phyloP scores from a whole-genome alignment of 208 protist species.

The Leptomonas seymouri region DNA sequence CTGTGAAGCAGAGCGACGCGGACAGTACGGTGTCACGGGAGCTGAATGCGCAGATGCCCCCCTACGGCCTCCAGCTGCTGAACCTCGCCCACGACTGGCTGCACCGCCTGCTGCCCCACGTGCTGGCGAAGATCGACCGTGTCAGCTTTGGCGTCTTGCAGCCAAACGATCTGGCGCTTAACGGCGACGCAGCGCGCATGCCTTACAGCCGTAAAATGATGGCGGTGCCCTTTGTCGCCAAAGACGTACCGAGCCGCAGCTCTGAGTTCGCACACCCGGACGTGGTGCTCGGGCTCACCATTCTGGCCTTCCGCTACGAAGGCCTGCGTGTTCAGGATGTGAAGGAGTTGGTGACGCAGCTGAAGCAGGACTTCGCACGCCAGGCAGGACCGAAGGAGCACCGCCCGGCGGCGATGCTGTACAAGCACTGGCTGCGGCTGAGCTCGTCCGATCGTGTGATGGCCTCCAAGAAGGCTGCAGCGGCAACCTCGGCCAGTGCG shows the following conservation, averaged over 20 bases:
- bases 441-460: slow-evolving; percentile 36
- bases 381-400: slow-evolving; percentile 90
- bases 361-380: slow-evolving; percentile 85
- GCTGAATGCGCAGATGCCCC: slow-evolving; percentile 42
- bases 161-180: slow-evolving; percentile 63
- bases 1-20: slow-evolving; percentile 22
- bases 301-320: slow-evolving; percentile 93
- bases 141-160: slow-evolving; percentile 93
- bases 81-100: slow-evolving; percentile 93
- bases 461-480: slow-evolving; percentile 18
- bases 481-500: slow-evolving; percentile 1
- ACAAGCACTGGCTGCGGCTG: slow-evolving; percentile 79
- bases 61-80: slow-evolving; percentile 79
- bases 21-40: slow-evolving; percentile 24
- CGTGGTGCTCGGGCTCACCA: slow-evolving; percentile 93
- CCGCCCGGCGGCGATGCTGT: slow-evolving; percentile 81
- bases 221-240: slow-evolving; percentile 96
- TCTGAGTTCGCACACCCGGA: slow-evolving; percentile 96
- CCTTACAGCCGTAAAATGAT: slow-evolving; percentile 84
- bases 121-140: slow-evolving; percentile 94
- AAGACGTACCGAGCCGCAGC: slow-evolving; percentile 94
- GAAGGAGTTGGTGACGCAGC: slow-evolving; percentile 69
- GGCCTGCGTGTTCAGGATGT: slow-evolving; percentile 88
- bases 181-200: slow-evolving; percentile 45
- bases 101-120: slow-evolving; percentile 90